These are phyloP conservation scores for Selenicereus undatus DNA, from an alignment of 148 eudicot species.

Conservation along the genomic window DNA sequence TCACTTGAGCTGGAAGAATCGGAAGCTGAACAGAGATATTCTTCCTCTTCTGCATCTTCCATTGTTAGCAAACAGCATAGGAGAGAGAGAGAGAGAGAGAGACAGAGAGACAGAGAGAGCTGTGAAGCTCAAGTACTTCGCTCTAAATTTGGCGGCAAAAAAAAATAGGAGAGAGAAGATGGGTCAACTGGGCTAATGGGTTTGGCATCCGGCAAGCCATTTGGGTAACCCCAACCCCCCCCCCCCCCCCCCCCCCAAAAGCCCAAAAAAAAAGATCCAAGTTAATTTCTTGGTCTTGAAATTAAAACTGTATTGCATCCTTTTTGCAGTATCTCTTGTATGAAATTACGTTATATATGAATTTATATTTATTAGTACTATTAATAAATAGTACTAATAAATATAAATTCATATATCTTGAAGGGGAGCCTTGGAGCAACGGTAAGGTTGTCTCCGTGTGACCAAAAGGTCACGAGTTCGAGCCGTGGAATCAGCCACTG, in stretches of 20 bases:
- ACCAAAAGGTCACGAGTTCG: too few relatives aligned
- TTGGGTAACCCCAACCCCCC: too few relatives aligned
- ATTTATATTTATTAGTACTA: too few relatives aligned
- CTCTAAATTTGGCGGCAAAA: slow-evolving; percentile 12
- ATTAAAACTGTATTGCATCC: not conserved
- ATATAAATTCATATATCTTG: too few relatives aligned
- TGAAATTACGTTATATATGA: too few relatives aligned
- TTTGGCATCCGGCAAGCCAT: not conserved
- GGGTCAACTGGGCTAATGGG: not conserved
- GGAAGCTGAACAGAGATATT: slow-evolving; percentile 4
- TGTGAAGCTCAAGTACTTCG: not conserved
- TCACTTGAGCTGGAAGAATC: slow-evolving; percentile 18
- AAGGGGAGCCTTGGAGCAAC: too few relatives aligned
- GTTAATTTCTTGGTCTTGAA: too few relatives aligned
- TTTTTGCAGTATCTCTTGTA: too few relatives aligned
- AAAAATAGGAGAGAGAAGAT: not conserved
- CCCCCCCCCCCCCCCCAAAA: too few relatives aligned
- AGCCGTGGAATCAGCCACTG: too few relatives aligned
- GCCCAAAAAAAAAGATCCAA: not conserved
- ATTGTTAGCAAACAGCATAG: not conserved
- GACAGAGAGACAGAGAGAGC: not conserved
- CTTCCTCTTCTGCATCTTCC: slow-evolving; percentile 26
- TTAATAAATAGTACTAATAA: too few relatives aligned
- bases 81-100: not conserved
- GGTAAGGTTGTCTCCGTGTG: too few relatives aligned